These are phyloP conservation scores for Fagopyrum esculentum DNA, from an alignment of 148 eudicot genomes.

Conservation along the genomic window DNA sequence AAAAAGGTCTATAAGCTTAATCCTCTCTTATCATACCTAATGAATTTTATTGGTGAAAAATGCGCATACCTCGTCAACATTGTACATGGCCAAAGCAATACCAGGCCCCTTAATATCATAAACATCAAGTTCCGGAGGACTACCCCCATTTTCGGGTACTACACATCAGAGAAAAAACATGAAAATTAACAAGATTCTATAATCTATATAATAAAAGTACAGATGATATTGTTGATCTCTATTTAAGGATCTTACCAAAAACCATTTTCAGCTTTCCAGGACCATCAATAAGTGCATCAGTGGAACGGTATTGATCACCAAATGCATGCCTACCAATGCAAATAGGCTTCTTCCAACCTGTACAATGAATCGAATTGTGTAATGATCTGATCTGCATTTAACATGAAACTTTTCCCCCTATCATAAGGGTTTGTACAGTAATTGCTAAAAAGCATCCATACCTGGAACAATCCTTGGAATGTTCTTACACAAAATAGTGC, in stretches of 20 bases:
- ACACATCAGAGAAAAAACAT: conserved; percentile 11
- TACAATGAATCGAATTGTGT: neutral
- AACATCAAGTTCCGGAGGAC: conserved; percentile 47
- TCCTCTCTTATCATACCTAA: neutral
- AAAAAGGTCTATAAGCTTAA: neutral
- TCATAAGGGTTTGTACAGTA: neutral
- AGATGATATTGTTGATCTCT: neutral
- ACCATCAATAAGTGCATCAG: conserved; percentile 47
- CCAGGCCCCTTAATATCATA: conserved; percentile 71
- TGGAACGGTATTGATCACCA: conserved; percentile 79
- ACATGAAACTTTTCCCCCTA: neutral
- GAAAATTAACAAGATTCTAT: neutral
- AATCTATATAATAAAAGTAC: neutral
- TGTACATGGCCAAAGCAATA: conserved; percentile 76
- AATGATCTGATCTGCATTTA: neutral
- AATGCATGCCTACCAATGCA: conserved; percentile 79
- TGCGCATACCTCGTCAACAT: conserved; percentile 53
- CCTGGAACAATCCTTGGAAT: conserved; percentile 55
- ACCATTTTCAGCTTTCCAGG: conserved; percentile 78
- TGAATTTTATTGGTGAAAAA: neutral
- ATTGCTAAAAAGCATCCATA: neutral
- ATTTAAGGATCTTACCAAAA: conserved; percentile 37
- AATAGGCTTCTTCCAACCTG: conserved; percentile 71
- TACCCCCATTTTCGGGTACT: conserved; percentile 63
- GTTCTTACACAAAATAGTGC: conserved; percentile 60